Evolutionary conservation across 306 rosid genomes (phyloP).

Genomic region (Acacia confusa): DNA sequence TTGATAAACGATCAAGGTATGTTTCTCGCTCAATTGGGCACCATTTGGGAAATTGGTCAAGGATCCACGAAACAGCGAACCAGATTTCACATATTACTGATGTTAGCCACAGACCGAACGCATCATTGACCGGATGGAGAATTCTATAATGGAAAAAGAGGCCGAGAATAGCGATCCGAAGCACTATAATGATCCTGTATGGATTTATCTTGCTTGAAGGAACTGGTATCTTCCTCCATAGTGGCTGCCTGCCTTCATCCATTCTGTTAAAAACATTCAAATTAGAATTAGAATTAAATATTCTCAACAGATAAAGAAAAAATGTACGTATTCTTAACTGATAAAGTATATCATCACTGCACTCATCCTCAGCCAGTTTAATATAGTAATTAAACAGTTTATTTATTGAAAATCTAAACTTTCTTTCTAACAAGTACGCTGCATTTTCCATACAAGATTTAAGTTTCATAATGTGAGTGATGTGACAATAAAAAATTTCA

Average conservation of each 20-base stretch:
- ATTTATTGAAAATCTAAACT: background rate
- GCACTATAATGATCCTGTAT: slow-evolving; percentile 72
- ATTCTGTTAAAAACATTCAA: slow-evolving; percentile 48
- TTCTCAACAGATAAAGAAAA: background rate
- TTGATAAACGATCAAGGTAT: slow-evolving; percentile 84
- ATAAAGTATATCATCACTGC: background rate
- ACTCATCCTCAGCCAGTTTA: background rate
- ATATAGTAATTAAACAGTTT: background rate
- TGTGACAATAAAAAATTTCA: background rate
- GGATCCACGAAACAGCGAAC: slow-evolving; percentile 91
- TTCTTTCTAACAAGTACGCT: background rate
- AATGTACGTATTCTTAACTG: background rate
- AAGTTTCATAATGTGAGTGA: background rate
- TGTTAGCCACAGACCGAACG: slow-evolving; percentile 82
- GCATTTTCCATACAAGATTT: slow-evolving; percentile 6
- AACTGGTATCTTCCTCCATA: slow-evolving; percentile 79
- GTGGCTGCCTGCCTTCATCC: slow-evolving; percentile 97
- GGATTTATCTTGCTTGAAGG: slow-evolving; percentile 91
- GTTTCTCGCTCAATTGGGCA: slow-evolving; percentile 81
- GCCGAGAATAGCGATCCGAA: slow-evolving; percentile 69
- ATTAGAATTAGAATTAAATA: slow-evolving; percentile 14
- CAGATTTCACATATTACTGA: slow-evolving; percentile 94
- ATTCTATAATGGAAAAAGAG: slow-evolving; percentile 89
- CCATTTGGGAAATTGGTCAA: slow-evolving; percentile 97
- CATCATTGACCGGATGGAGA: slow-evolving; percentile 80